A percentile compares a stretch with the other conserved stretches of the same genome.
phyloP scores from a whole-genome alignment of 495 filamentous ascomycete genomes.

The Bacidia gigantensis region DNA sequence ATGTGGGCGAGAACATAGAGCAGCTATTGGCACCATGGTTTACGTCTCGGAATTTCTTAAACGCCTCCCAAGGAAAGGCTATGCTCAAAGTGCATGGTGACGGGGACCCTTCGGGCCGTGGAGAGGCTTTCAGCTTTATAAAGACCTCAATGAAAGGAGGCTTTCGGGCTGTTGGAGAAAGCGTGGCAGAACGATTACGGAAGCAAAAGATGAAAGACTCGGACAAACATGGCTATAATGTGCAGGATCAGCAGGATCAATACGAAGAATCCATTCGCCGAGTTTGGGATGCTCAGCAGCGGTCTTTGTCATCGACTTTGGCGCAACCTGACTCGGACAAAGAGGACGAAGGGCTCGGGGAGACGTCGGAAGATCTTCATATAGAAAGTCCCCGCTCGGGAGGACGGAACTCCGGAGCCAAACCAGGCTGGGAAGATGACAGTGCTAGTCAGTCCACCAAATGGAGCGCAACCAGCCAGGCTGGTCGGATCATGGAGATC shows the following conservation, averaged over 20 bases:
- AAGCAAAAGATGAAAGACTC: conserved; percentile 74
- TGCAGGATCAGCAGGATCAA: conserved; percentile 73
- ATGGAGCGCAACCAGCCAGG: conserved; percentile 52
- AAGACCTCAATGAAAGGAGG: conserved; percentile 98
- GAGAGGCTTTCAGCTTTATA: conserved; percentile 88
- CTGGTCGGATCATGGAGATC: conserved; percentile 64
- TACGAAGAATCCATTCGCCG: conserved; percentile 79
- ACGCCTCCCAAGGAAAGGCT: conserved; percentile 86
- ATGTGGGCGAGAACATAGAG: conserved; percentile 59
- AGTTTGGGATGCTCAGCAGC: conserved; percentile 82
- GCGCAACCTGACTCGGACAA: conserved; percentile 53
- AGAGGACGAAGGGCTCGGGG: conserved; percentile 52
- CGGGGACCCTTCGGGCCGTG: conserved; percentile 89
- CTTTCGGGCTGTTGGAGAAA: conserved; percentile 81
- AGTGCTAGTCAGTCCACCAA: conserved; percentile 76
- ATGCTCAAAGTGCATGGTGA: conserved; percentile 92
- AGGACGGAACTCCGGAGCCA: conserved; percentile 40
- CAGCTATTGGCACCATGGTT: conserved; percentile 90
- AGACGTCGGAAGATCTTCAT: conserved; percentile 27
- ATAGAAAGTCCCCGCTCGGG: conserved; percentile 50
- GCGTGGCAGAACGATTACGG: conserved; percentile 71
- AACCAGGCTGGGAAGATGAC: conserved; percentile 53
- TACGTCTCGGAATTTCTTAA: conserved; percentile 84
- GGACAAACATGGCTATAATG: conserved; percentile 93
- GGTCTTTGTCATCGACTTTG: conserved; percentile 52